Percentiles rank a stretch among this genome's conserved stretches.
These are phyloP conservation scores for Quercus parvula DNA, from an alignment of 306 rosid species.

Conservation along the genomic window DNA sequence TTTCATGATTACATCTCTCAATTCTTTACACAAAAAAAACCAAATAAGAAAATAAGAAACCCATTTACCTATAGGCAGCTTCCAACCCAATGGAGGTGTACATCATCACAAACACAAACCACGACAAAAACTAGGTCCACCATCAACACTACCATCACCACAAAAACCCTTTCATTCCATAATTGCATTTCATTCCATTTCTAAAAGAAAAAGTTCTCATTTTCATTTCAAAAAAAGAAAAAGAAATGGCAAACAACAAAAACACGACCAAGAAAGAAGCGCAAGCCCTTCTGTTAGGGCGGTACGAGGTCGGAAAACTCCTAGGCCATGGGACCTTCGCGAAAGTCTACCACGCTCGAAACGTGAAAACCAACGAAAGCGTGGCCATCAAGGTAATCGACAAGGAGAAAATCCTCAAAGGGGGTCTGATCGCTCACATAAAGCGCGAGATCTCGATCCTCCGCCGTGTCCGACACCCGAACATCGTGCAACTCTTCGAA, in stretches of 20 bases:
- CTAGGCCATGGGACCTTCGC: conserved; percentile 96
- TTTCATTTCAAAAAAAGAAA: background rate
- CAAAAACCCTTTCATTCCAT: no score
- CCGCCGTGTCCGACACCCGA: conserved; percentile 93
- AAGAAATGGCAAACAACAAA: conserved; percentile 6
- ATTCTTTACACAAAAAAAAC: background rate
- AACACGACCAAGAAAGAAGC: conserved; percentile 36
- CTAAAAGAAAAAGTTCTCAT: no score
- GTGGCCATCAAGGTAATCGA: conserved; percentile 93
- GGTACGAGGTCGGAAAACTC: conserved; percentile 78
- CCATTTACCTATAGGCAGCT: no score
- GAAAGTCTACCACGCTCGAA: conserved; percentile 76
- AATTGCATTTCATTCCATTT: no score
- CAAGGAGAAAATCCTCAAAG: conserved; percentile 83
- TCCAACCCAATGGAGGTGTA: no score
- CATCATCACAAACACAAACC: no score
- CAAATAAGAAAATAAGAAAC: conserved; percentile 7
- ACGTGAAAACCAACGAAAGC: conserved; percentile 56
- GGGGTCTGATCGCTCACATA: conserved; percentile 81
- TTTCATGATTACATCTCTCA: background rate
- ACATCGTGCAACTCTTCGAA: conserved; percentile 87
- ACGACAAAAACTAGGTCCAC: background rate
- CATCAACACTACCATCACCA: background rate
- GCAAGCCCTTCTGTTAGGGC: conserved; percentile 52
- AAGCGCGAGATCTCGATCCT: conserved; percentile 97